phyloP scores from a whole-genome alignment of 495 filamentous ascomycete species.

The Pseudomonodictys pantanalensis region DNA sequence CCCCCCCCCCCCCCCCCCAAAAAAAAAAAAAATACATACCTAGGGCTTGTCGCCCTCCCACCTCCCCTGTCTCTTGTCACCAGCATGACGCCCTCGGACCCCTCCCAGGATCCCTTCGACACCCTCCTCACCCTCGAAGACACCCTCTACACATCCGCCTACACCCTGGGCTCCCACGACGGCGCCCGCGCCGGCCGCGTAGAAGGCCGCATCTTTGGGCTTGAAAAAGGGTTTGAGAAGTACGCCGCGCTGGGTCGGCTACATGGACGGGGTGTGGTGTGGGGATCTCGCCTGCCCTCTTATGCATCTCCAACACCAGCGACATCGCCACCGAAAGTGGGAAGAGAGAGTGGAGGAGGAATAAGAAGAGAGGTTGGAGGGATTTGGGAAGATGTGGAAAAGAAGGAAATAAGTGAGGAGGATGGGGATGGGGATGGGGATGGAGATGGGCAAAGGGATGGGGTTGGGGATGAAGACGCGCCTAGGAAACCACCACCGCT shows the following conservation, averaged over 20 bases:
- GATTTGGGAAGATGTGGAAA: neutral
- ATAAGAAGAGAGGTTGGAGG: neutral
- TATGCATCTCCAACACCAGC: neutral
- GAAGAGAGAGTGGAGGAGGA: neutral
- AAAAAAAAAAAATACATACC: too few relatives aligned
- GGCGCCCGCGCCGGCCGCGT: constrained; percentile 75
- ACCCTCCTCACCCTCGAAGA: constrained; percentile 75
- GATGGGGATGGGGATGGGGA: neutral
- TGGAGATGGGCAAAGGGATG: neutral
- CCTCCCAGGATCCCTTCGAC: constrained; percentile 58
- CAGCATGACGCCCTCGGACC: neutral
- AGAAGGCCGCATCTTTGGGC: constrained; percentile 85
- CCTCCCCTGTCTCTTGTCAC: neutral
- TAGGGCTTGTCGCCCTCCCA: too few relatives aligned
- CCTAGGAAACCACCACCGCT: too few relatives aligned
- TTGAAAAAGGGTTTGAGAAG: constrained; percentile 93
- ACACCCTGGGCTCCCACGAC: constrained; percentile 68
- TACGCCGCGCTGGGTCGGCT: constrained; percentile 74
- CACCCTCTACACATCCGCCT: constrained; percentile 81
- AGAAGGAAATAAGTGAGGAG: neutral
- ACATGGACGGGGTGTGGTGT: constrained; percentile 84
- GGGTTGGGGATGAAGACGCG: neutral
- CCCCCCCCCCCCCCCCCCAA: too few relatives aligned
- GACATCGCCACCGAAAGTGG: neutral
- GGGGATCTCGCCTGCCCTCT: constrained; percentile 34